Base-by-base conservation (phyloP, 2,329 filamentous ascomycete genomes). In the Venturia nashicola region DNA sequence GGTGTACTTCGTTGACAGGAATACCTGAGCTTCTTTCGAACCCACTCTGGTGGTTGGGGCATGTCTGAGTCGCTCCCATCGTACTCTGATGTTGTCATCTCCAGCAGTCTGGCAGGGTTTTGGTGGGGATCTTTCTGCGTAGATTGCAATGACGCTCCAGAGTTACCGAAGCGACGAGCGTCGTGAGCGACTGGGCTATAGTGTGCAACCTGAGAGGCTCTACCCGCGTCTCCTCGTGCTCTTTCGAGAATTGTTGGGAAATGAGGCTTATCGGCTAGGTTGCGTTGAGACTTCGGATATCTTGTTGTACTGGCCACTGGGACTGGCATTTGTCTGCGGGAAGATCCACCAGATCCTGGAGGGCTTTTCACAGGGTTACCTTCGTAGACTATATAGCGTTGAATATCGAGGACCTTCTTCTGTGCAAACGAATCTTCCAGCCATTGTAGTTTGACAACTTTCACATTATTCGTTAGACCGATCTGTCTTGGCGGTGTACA, bases 1-100 rank as follows among this genome's bases (percentile, higher is more conserved):
- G 86, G 88, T 0, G 91, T 90, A 1, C 85, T 83, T 32, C 93
- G 85, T 72, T 95, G 84, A 70, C 94, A 97, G 5, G 92, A 86
- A 73, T 94, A 96, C 6, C 79, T 79, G 12, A 84, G 77, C 36
- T 82, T 80, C 63, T 88, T 74, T 51, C 80, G 76, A 14, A 86
- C 83, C 85, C 85, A 95, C 2, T 83, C 82, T 1, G 91, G 92
- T 14, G 90, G 75, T 0, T 82, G 79, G 0, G 89, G 90, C 0
- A 90, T 72, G 3, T 82, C 61, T 40, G 48, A 42, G 48, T 62
- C 74, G 43, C 65, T 74, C 65, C 36, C 76, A 0, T 95, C 89
- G 65, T 92, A 82, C 65, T 96, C 91, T 2, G 87, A 89, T 0
- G 91, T 96, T 0, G 88, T 39, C 34, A 40, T 36, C 18, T 46